Evolutionary conservation across 345 rosid species (phyloP).

Genomic region (Hirschfeldia incana): DNA sequence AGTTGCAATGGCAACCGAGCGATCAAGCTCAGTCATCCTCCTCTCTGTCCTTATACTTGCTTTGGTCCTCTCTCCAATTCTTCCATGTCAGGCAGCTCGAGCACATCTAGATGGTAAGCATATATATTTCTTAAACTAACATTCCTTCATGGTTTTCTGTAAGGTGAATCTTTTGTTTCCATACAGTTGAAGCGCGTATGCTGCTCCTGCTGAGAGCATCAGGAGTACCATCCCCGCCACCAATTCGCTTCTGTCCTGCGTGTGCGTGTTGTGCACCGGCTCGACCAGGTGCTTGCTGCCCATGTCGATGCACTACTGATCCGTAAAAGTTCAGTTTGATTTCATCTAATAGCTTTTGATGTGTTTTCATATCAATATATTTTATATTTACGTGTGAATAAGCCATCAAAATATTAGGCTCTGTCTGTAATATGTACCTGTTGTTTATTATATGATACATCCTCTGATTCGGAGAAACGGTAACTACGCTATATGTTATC

Average conservation of each 20-base stretch:
- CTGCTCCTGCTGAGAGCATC: neutral
- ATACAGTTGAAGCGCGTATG: constrained; percentile 15
- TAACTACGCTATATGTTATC: neutral
- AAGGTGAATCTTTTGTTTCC: neutral
- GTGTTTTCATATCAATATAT: neutral
- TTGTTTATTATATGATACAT: neutral
- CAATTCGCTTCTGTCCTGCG: neutral
- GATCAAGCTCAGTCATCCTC: constrained; percentile 11
- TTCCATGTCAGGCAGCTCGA: constrained; percentile 28
- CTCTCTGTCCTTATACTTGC: constrained; percentile 25
- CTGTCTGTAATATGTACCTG: neutral
- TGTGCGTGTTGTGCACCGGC: constrained; percentile 36
- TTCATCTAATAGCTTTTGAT: neutral
- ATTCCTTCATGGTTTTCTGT: neutral
- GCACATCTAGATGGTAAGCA: constrained; percentile 20
- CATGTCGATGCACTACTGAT: constrained; percentile 4
- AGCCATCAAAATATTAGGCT: neutral
- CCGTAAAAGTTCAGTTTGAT: neutral
- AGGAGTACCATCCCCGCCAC: neutral
- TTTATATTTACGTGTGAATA: neutral
- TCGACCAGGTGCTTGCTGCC: constrained; percentile 27
- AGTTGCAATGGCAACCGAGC: constrained; percentile 13
- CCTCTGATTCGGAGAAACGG: neutral
- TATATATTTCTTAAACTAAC: neutral
- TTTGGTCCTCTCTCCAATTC: constrained; percentile 11